Evolutionary conservation across 257 asterid genomes (phyloP).

Genomic region (Verbascum thapsus): DNA sequence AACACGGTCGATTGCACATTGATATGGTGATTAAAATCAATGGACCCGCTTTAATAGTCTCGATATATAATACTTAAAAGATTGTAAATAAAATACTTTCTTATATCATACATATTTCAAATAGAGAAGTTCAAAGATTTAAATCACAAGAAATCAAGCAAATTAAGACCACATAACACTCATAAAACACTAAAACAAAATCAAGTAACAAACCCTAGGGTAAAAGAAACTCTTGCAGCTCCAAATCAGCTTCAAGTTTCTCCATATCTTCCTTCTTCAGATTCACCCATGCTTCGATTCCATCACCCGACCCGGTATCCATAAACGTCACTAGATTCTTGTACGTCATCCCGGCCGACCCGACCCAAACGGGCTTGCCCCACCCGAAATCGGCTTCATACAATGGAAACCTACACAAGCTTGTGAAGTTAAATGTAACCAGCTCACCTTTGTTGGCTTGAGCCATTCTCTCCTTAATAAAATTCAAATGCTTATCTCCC

Average conservation of each 20-base stretch:
- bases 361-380: slow-evolving; percentile 53
- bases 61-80: no score
- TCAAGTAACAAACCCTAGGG: not conserved
- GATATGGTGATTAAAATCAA: no score
- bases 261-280: slow-evolving; percentile 45
- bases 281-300: slow-evolving; percentile 47
- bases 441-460: slow-evolving; percentile 30
- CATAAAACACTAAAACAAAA: not conserved
- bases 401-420: slow-evolving; percentile 55
- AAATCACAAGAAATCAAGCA: not conserved
- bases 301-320: slow-evolving; percentile 43
- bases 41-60: no score
- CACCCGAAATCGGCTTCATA: slow-evolving; percentile 59
- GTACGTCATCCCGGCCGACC: slow-evolving; percentile 33
- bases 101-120: no score
- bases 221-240: slow-evolving; percentile 30
- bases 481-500: slow-evolving; percentile 33
- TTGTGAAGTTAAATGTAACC: slow-evolving; percentile 41
- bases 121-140: no score
- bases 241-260: slow-evolving; percentile 45
- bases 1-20: no score
- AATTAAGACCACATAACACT: not conserved
- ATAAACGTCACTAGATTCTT: slow-evolving; percentile 42
- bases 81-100: no score
- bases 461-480: slow-evolving; percentile 25